These are phyloP conservation scores for Stagonosporopsis vannaccii DNA, from an alignment of 2,329 filamentous ascomycete species.

Conservation along the genomic window DNA sequence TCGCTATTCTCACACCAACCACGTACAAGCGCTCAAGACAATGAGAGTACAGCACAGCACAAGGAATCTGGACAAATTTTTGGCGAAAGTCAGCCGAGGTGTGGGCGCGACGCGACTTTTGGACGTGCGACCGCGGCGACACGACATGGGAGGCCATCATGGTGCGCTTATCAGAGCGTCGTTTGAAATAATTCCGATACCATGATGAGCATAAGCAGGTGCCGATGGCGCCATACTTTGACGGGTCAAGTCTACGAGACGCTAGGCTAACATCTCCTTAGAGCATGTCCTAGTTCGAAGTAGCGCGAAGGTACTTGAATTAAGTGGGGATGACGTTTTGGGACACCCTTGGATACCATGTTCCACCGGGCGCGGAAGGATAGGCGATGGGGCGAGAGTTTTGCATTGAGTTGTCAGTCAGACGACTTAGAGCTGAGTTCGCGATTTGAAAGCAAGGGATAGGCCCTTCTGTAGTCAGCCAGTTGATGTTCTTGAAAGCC, in stretches of 20 bases:
- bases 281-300: slow-evolving; percentile 17
- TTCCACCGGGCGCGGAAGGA: slow-evolving; percentile 11
- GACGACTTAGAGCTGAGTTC: neutral
- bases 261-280: slow-evolving; percentile 15
- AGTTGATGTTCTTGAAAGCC: neutral
- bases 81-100: slow-evolving; percentile 12
- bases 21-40: slow-evolving; percentile 10
- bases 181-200: slow-evolving; percentile 24
- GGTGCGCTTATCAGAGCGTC: slow-evolving; percentile 26
- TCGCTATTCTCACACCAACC: slow-evolving; percentile 11
- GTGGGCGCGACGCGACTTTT: slow-evolving; percentile 17
- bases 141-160: slow-evolving; percentile 22
- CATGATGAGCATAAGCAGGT: slow-evolving; percentile 27
- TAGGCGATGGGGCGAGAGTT: slow-evolving; percentile 10
- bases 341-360: slow-evolving; percentile 18
- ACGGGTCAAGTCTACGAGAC: neutral
- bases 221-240: slow-evolving; percentile 22
- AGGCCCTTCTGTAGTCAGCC: neutral
- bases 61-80: slow-evolving; percentile 9
- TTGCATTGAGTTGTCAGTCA: neutral
- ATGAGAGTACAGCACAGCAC: slow-evolving; percentile 7
- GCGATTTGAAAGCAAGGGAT: neutral
- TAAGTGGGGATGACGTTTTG: slow-evolving; percentile 23
- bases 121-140: slow-evolving; percentile 7
- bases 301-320: slow-evolving; percentile 24